Evolutionary conservation across 148 eudicot genomes (phyloP).

Genomic region (Silene uniflora): DNA sequence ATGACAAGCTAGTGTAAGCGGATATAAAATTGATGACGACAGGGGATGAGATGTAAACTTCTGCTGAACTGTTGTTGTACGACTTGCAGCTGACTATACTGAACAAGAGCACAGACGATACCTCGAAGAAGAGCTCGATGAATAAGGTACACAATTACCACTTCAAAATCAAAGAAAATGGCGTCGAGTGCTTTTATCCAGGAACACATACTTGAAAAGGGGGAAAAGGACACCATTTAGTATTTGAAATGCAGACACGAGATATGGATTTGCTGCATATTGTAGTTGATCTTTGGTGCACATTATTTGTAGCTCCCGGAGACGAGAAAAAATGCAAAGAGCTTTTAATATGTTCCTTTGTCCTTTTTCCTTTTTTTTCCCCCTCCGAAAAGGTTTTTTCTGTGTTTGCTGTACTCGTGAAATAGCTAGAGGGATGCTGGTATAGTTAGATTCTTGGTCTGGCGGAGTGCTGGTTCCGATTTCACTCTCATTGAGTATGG

Average conservation of each 20-base stretch:
- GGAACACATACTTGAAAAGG: slow-evolving; percentile 53
- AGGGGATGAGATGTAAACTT: not conserved
- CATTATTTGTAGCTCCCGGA: no score
- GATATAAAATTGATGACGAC: no score
- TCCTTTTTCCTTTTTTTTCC: no score
- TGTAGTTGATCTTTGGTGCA: not conserved
- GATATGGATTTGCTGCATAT: not conserved
- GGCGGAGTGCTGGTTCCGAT: no score
- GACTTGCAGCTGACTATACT: slow-evolving; percentile 65
- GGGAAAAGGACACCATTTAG: not conserved
- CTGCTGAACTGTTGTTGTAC: not conserved
- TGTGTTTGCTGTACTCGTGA: no score
- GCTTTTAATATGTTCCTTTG: no score
- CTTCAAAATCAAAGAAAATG: slow-evolving; percentile 66
- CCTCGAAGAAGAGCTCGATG: slow-evolving; percentile 26
- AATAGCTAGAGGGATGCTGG: no score
- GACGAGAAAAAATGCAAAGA: no score
- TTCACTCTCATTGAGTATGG: no score
- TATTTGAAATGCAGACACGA: not conserved
- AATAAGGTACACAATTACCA: slow-evolving; percentile 57
- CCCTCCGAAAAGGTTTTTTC: no score
- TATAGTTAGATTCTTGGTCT: no score
- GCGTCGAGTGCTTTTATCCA: slow-evolving; percentile 73
- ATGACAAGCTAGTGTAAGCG: no score
- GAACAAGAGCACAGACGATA: slow-evolving; percentile 40